These are phyloP conservation scores for Aspergillus ibericus DNA, from an alignment of 2,329 filamentous ascomycete genomes.

Conservation along the genomic window DNA sequence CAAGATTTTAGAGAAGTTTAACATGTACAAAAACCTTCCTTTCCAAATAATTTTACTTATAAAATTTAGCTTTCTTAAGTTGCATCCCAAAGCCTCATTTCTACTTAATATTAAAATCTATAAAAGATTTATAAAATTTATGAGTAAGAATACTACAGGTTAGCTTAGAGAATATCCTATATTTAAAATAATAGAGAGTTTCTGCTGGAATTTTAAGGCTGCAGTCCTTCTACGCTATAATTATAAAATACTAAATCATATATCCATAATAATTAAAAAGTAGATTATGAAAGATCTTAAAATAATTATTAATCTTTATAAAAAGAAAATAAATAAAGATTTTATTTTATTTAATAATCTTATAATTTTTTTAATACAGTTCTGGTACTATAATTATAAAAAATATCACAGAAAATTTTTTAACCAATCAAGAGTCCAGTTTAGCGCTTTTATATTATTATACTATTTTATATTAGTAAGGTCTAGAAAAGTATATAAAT, in stretches of 20 bases:
- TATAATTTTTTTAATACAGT: conserved; percentile 18
- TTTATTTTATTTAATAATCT: conserved; percentile 18
- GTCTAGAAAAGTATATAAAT: conserved; percentile 19
- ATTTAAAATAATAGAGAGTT: background rate
- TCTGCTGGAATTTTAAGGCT: background rate
- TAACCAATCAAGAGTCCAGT: conserved; percentile 14
- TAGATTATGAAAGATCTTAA: conserved; percentile 2
- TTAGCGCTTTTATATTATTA: conserved; percentile 16
- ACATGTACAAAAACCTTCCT: background rate
- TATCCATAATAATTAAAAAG: background rate
- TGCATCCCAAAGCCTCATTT: background rate
- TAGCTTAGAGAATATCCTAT: background rate
- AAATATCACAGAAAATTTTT: conserved; percentile 13
- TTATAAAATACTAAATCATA: background rate
- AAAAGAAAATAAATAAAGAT: conserved; percentile 18
- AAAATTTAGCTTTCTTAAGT: no score
- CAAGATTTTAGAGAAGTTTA: background rate
- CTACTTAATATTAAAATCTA: background rate
- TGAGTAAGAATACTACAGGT: background rate
- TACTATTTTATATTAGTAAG: conserved; percentile 20
- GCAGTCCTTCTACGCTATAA: background rate
- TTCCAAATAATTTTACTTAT: background rate
- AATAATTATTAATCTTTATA: background rate
- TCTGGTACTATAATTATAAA: conserved; percentile 19
- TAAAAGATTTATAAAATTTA: background rate